Conservation (phyloP, 805 yeast genomes). For the Ogataea corticis region DNA sequence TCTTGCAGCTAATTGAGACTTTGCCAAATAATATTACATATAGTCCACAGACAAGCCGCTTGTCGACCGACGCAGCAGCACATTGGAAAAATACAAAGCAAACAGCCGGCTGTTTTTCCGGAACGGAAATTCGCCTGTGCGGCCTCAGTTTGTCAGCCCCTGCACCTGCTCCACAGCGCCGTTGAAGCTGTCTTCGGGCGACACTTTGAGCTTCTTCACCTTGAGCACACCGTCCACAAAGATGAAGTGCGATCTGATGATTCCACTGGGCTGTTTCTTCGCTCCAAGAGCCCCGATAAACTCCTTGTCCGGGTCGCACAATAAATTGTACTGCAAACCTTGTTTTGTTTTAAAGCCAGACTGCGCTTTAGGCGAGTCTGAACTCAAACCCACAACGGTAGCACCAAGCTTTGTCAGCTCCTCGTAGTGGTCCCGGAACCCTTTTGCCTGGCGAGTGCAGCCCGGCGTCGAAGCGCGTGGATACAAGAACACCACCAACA, state of each 20-base stretch:
- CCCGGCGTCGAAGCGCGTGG: conserved; percentile 96
- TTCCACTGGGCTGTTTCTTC: conserved; percentile 71
- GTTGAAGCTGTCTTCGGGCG: conserved; percentile 59
- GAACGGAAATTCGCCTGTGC: background rate
- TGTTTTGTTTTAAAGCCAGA: conserved; percentile 73
- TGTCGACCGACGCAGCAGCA: no score
- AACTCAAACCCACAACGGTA: conserved; percentile 75
- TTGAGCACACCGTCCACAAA: conserved; percentile 74
- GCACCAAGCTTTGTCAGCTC: conserved; percentile 50
- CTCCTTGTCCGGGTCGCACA: conserved; percentile 72
- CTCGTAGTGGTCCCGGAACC: conserved; percentile 69
- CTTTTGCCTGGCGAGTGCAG: conserved; percentile 92
- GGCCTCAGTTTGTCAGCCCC: conserved; percentile 28
- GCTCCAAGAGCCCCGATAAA: conserved; percentile 80
- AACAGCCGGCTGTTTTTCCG: background rate
- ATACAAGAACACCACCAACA: conserved; percentile 68
- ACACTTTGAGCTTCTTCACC: conserved; percentile 51
- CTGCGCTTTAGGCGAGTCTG: conserved; percentile 81
- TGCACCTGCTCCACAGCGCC: conserved; percentile 61
- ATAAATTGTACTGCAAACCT: conserved; percentile 66
- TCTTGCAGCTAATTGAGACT: no score
- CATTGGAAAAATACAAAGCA: background rate
- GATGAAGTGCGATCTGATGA: conserved; percentile 89
- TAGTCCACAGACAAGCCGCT: no score
- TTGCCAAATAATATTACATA: no score